Evolutionary conservation across 2,329 filamentous ascomycete genomes (phyloP).

Genomic region (Verticillium klebahnii): DNA sequence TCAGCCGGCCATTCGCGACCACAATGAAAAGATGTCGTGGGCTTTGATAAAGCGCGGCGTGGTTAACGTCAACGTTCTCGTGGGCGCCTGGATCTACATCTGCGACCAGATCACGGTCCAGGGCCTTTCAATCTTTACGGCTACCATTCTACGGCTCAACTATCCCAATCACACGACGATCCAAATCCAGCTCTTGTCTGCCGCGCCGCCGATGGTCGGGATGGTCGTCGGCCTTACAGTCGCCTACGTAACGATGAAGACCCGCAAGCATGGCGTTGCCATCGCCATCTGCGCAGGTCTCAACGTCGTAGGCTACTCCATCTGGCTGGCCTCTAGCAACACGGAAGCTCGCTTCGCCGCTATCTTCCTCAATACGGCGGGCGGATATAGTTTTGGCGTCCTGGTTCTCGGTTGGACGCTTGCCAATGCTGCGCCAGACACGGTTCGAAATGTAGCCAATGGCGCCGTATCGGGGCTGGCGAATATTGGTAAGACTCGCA

Average conservation of each 20-base stretch:
- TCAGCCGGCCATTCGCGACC: slow-evolving; percentile 18
- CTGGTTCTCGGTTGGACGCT: slow-evolving; percentile 21
- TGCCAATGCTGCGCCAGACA: slow-evolving; percentile 21
- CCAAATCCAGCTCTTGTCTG: slow-evolving; percentile 19
- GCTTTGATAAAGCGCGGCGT: slow-evolving; percentile 13
- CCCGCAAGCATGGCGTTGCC: slow-evolving; percentile 17
- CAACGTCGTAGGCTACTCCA: slow-evolving; percentile 19
- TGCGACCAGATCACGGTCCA: slow-evolving; percentile 50
- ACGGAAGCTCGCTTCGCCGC: slow-evolving; percentile 19
- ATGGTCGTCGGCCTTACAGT: slow-evolving; percentile 18
- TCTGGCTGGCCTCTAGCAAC: slow-evolving; percentile 19
- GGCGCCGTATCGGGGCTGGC: slow-evolving; percentile 19
- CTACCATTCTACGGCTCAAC: slow-evolving; percentile 52
- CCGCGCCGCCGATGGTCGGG: slow-evolving; percentile 17
- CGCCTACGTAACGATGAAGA: slow-evolving; percentile 22
- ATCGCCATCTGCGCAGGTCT: slow-evolving; percentile 17
- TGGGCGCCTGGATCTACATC: slow-evolving; percentile 18
- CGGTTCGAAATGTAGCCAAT: slow-evolving; percentile 20
- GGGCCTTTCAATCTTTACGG: slow-evolving; percentile 61
- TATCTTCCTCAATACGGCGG: slow-evolving; percentile 22
- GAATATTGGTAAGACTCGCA: slow-evolving; percentile 17
- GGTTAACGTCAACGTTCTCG: slow-evolving; percentile 19
- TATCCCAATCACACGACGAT: slow-evolving; percentile 17
- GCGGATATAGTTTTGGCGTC: slow-evolving; percentile 18
- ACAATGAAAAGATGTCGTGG: slow-evolving; percentile 16